Percentiles rank a stretch among this genome's conserved stretches.
Conservation (phyloP, 2,329 filamentous ascomycete genomes). For the Plenodomus tracheiphilus region DNA sequence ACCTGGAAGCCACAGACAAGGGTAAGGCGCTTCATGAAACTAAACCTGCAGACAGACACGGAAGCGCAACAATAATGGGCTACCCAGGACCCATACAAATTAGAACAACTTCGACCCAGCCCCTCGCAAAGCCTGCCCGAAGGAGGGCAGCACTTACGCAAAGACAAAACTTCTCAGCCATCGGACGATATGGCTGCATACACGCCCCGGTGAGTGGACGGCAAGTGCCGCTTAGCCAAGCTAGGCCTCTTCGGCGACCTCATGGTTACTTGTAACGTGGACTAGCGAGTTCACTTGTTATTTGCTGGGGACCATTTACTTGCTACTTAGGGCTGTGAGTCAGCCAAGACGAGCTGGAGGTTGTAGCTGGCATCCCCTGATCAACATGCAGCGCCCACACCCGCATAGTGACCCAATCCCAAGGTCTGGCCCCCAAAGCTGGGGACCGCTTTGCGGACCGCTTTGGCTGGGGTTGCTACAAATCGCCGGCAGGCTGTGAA, state of each 20-base stretch:
- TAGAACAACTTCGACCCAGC: not conserved
- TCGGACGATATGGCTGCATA: conserved; percentile 23
- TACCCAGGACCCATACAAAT: not conserved
- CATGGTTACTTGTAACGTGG: conserved; percentile 5
- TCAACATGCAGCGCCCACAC: conserved; percentile 19
- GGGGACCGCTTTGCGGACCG: conserved; percentile 9
- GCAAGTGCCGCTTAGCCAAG: conserved; percentile 18
- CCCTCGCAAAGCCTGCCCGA: conserved; percentile 30
- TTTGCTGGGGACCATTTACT: conserved; percentile 21
- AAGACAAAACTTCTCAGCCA: conserved; percentile 24
- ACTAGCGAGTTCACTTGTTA: conserved; percentile 10
- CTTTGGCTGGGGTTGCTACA: conserved; percentile 16
- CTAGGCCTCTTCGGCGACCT: conserved; percentile 12
- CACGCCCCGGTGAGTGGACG: conserved; percentile 27
- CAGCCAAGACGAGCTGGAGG: conserved; percentile 29
- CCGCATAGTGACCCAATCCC: conserved; percentile 26
- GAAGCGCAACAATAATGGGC: not conserved
- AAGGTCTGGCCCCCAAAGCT: conserved; percentile 38
- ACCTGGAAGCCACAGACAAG: conserved; percentile 19
- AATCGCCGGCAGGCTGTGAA: conserved; percentile 17
- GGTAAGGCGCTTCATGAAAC: conserved; percentile 16
- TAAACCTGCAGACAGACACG: conserved; percentile 2
- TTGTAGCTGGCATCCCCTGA: conserved; percentile 30
- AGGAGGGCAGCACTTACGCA: not conserved
- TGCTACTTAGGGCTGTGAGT: conserved; percentile 36